Base-by-base conservation (phyloP, 2,329 filamentous ascomycete genomes). In the Stenocarpella maydis region DNA sequence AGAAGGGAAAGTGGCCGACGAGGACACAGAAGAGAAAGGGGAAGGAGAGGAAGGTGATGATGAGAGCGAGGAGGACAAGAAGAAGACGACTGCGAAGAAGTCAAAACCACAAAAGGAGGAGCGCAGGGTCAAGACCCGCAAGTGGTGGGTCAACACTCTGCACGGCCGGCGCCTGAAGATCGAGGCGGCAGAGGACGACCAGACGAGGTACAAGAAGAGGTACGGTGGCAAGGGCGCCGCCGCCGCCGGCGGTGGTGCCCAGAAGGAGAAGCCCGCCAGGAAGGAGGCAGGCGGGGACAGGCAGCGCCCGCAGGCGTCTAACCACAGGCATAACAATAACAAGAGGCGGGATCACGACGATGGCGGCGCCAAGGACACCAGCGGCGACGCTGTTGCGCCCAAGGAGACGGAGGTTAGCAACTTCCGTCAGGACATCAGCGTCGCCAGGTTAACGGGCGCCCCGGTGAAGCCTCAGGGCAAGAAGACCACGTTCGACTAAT, bases 331-430 rank as follows among this genome's bases (percentile, higher is more conserved):
- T 76, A 96, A 96, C 24, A 96, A 99, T 82, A 96, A 95, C 69
- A 90, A 93, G 43, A 85, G 96, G 69, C 99, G 99, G 81, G 95
- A 95, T 84, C 98, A 98, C 85, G 89, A 95, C 1, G 98, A 92
- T 77, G 92, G 93, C 73, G 52, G 53, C 7, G 55, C 12, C 17
- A 68, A 45, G 64, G 55, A 65, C 39, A 28, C 54, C 9, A 67
- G 58, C 5, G 37, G 41, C 66, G 50, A 26, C 14, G 47, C 45
- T 12, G 39, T 39, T n/a, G 47, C 47, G 24, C 67, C 72, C 24
- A 80, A 81, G 77, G 78, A 76, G 54, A 65, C 66, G 26, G 69
- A 69, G 50, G 54, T 69, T 21, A 71, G 79, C 69, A 82, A 80
- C 74, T 83, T 83, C 69, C 80, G 82, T 37, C 80, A 80, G 63